Evolutionary conservation across 768 basidiomycete species (phyloP), one percentile per base, ranked within the genome.

Genomic region (Tulasnella sp.): DNA sequence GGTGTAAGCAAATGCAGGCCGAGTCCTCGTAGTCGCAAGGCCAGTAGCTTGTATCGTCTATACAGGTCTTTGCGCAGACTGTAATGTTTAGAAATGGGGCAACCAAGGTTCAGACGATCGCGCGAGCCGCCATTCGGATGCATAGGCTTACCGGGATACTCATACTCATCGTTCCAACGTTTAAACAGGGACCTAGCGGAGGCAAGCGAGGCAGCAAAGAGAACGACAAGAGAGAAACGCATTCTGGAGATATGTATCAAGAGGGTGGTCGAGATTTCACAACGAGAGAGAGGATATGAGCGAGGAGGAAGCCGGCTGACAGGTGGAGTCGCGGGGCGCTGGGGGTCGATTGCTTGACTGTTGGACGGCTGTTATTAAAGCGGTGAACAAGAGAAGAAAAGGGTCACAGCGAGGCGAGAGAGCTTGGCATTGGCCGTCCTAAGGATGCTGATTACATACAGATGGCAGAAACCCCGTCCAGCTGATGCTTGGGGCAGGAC

Each of bases 141-240:
- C 5, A 32, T 5, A 26, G 26, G n/a, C 61, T 67, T 67, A 67
- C 61, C 1, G 13, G 61, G 61, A 32, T n/a, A 15, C 29, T 67
- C 26, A 16, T 29, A 29, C 20, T 32, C 61, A 29, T 67, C n/a
- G 32, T 67, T 5, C 13, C 42, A 7, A 11, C 61, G 61, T n/a
- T 67, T 67, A 29, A 67, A 29, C 26, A 67, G 29, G 13, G 61
- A 67, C 32, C 7, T 29, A 29, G 61, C 61, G 3, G 61, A 67
- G 26, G n/a, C 61, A 32, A 67, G 26, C n/a, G 61, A 67, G 61
- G 61, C 61, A n/a, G 61, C 61, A n/a, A 67, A 67, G 61, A 67
- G 61, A n/a, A 67, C 26, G 61, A 32, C 61, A 15, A 67, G 23
- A 15, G 61, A 67, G 61, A 67, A 29, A 67, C 61, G 61, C 61